Percentiles rank a stretch among this genome's conserved stretches.
Conservation (phyloP, 2,329 filamentous ascomycete genomes). For the Sporothrix curviconia region DNA sequence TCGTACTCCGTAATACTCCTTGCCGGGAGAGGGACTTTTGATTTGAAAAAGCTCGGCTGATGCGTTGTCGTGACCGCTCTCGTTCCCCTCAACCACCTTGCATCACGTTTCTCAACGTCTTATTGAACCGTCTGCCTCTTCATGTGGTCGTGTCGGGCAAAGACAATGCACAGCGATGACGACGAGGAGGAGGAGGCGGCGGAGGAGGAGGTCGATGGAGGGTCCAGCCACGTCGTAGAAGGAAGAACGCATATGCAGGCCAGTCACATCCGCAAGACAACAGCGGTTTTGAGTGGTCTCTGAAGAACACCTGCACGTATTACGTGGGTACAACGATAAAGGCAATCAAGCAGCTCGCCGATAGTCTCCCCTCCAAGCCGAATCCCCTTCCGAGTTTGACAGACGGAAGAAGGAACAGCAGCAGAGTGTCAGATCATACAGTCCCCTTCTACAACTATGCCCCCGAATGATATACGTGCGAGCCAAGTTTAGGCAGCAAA, state of each 20-base stretch:
- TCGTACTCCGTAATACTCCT: not conserved
- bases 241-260: not conserved
- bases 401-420: not conserved
- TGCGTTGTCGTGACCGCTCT: not conserved
- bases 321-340: not conserved
- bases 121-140: not conserved
- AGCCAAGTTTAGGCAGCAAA: not conserved
- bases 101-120: conserved; percentile 4
- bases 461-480: no score
- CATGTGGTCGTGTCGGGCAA: not conserved
- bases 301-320: not conserved
- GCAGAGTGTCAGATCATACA: not conserved
- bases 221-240: not conserved
- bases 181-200: not conserved
- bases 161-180: not conserved
- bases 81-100: not conserved
- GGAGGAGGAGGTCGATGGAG: not conserved
- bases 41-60: not conserved
- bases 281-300: not conserved
- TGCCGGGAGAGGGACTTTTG: not conserved
- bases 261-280: conserved; percentile 4
- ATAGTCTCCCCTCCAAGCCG: not conserved
- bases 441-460: not conserved
- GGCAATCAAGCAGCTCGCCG: not conserved
- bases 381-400: not conserved